Evolutionary conservation across 2,329 filamentous ascomycete genomes (phyloP).

Genomic region (Didymella arachidicola): DNA sequence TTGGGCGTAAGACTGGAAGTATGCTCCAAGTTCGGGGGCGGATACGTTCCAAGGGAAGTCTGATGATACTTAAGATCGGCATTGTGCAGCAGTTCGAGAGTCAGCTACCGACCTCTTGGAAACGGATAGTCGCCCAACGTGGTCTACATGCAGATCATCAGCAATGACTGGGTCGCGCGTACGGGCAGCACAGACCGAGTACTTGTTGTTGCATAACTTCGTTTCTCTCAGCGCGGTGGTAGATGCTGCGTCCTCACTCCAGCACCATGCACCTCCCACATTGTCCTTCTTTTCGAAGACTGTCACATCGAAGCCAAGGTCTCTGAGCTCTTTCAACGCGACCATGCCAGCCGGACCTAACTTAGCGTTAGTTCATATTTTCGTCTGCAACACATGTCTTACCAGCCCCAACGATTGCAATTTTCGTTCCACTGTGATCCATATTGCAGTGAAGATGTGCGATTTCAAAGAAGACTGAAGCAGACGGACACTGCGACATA

Average conservation of each 20-base stretch:
- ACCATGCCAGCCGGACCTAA: neutral
- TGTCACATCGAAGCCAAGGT: neutral
- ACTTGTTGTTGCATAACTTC: neutral
- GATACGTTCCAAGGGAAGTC: neutral
- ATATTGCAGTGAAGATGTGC: neutral
- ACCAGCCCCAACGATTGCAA: neutral
- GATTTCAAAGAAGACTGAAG: neutral
- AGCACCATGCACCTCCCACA: neutral
- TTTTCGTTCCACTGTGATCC: neutral
- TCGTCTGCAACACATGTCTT: neutral
- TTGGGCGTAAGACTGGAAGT: neutral
- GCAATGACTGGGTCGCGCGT: neutral
- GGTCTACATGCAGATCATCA: neutral
- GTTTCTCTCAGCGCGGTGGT: neutral
- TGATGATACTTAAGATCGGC: neutral
- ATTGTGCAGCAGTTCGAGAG: neutral
- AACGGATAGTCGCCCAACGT: neutral
- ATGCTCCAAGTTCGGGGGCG: neutral
- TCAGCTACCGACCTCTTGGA: neutral
- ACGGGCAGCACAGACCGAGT: neutral
- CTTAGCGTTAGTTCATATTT: neutral
- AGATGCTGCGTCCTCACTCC: neutral
- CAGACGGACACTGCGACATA: neutral
- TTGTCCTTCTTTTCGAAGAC: neutral
- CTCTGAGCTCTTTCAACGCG: neutral